Conservation (phyloP, 2,329 filamentous ascomycete species). For the Aquanectria penicillioides region DNA sequence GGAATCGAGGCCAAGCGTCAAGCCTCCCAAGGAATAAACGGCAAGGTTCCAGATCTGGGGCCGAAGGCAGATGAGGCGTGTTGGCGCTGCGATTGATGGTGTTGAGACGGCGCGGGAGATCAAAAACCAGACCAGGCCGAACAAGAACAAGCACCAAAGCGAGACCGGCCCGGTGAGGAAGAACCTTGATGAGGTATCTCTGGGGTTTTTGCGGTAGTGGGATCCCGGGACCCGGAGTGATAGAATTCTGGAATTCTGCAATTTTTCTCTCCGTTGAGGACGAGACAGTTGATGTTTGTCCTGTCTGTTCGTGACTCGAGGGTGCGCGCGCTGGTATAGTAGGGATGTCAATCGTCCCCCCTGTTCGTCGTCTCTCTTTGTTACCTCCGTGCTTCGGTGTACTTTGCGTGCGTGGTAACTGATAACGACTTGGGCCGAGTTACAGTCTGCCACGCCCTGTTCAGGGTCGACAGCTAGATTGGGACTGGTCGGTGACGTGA, state of each 20-base stretch:
- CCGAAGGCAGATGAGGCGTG: conserved; percentile 26
- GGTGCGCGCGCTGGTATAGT: too few relatives aligned
- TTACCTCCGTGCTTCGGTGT: neutral
- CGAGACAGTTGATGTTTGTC: too few relatives aligned
- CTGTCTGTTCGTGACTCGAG: neutral
- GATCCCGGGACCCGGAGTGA: too few relatives aligned
- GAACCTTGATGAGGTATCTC: conserved; percentile 18
- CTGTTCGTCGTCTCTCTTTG: too few relatives aligned
- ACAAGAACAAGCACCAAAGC: conserved; percentile 7
- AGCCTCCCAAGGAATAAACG: conserved; percentile 21
- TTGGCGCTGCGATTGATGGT: conserved; percentile 33
- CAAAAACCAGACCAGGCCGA: conserved; percentile 23
- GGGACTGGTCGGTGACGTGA: conserved; percentile 28
- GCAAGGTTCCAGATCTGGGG: conserved; percentile 35
- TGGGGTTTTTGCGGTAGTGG: too few relatives aligned
- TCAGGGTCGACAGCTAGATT: conserved; percentile 11
- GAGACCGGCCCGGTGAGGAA: conserved; percentile 18
- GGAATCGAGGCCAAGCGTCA: conserved; percentile 11
- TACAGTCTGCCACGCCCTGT: neutral
- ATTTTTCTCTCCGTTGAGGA: too few relatives aligned
- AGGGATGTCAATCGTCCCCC: too few relatives aligned
- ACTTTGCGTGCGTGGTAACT: neutral
- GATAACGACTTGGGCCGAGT: conserved; percentile 4
- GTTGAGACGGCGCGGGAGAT: conserved; percentile 31
- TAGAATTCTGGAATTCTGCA: too few relatives aligned